Conservation (phyloP, 495 filamentous ascomycete species). For the Xylaria flabelliformis region DNA sequence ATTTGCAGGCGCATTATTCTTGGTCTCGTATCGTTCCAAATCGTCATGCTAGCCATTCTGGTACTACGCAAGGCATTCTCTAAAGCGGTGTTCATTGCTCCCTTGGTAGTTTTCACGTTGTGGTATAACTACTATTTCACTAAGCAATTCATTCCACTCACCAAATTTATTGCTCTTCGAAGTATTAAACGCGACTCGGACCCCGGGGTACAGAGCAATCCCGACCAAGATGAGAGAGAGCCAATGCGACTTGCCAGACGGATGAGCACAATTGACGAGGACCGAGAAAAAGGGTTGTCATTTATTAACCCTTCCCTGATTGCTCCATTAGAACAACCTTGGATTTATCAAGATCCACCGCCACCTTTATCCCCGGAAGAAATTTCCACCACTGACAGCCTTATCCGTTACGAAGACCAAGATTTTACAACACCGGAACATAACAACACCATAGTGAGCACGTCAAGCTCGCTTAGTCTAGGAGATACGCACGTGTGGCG, state of each 20-base stretch:
- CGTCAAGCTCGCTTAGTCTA: slow-evolving; percentile 56
- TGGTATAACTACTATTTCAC: slow-evolving; percentile 84
- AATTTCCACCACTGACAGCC: slow-evolving; percentile 28
- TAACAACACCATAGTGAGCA: slow-evolving; percentile 32
- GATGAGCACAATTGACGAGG: slow-evolving; percentile 67
- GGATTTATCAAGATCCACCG: slow-evolving; percentile 59
- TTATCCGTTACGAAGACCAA: neutral
- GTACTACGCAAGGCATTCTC: slow-evolving; percentile 75
- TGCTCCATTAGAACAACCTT: slow-evolving; percentile 60
- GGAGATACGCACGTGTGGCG: slow-evolving; percentile 65
- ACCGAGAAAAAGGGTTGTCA: slow-evolving; percentile 65
- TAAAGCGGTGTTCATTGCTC: slow-evolving; percentile 72
- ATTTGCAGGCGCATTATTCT: slow-evolving; percentile 89
- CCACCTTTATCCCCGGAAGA: slow-evolving; percentile 39
- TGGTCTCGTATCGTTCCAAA: slow-evolving; percentile 84
- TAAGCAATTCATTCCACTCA: slow-evolving; percentile 80
- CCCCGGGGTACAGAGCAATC: slow-evolving; percentile 45
- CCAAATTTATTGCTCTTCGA: slow-evolving; percentile 87
- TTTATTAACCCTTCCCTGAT: slow-evolving; percentile 82
- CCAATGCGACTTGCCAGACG: slow-evolving; percentile 44
- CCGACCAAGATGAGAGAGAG: slow-evolving; percentile 53
- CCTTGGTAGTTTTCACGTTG: slow-evolving; percentile 76
- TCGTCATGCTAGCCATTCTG: slow-evolving; percentile 88
- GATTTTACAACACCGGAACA: slow-evolving; percentile 19
- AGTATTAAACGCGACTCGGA: slow-evolving; percentile 62